Evolutionary conservation across 352 stramenopile genomes (phyloP).

Genomic region (Thraustotheca clavata): DNA sequence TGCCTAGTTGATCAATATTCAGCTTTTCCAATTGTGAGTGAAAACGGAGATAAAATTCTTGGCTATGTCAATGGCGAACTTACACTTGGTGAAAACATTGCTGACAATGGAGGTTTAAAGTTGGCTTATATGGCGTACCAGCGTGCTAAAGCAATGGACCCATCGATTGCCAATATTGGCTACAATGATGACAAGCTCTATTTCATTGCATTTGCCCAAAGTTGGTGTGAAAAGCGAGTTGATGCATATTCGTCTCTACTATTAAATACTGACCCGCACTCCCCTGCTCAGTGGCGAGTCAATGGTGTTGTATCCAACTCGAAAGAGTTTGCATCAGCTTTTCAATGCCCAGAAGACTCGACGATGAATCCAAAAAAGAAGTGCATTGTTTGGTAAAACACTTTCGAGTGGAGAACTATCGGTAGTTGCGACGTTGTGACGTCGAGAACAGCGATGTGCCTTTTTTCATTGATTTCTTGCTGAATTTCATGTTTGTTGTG

Average conservation of each 20-base stretch:
- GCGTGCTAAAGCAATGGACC: slow-evolving; percentile 25
- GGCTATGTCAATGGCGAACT: slow-evolving; percentile 68
- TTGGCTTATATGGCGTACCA: slow-evolving; percentile 57
- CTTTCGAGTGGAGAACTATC: not conserved
- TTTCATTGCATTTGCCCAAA: slow-evolving; percentile 24
- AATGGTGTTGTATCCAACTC: slow-evolving; percentile 23
- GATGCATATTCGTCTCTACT: not conserved
- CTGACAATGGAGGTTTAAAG: slow-evolving; percentile 73
- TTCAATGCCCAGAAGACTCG: slow-evolving; percentile 19
- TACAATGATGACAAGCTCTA: slow-evolving; percentile 20
- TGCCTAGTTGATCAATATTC: slow-evolving; percentile 65
- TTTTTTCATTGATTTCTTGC: slow-evolving; percentile 17
- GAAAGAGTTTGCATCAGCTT: slow-evolving; percentile 21
- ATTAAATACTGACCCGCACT: slow-evolving; percentile 14
- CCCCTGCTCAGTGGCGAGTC: slow-evolving; percentile 22
- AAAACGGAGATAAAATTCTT: slow-evolving; percentile 31
- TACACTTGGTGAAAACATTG: slow-evolving; percentile 79
- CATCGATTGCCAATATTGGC: slow-evolving; percentile 9
- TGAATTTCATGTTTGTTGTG: slow-evolving; percentile 14
- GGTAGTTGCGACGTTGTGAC: slow-evolving; percentile 13
- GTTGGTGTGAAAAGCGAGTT: slow-evolving; percentile 22
- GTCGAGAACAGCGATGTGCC: slow-evolving; percentile 17
- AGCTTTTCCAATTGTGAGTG: slow-evolving; percentile 25
- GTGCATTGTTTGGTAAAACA: slow-evolving; percentile 25
- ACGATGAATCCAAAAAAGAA: slow-evolving; percentile 24